Evolutionary conservation across 1,284 basidiomycete genomes (phyloP).

Genomic region (Takashimella koratensis): DNA sequence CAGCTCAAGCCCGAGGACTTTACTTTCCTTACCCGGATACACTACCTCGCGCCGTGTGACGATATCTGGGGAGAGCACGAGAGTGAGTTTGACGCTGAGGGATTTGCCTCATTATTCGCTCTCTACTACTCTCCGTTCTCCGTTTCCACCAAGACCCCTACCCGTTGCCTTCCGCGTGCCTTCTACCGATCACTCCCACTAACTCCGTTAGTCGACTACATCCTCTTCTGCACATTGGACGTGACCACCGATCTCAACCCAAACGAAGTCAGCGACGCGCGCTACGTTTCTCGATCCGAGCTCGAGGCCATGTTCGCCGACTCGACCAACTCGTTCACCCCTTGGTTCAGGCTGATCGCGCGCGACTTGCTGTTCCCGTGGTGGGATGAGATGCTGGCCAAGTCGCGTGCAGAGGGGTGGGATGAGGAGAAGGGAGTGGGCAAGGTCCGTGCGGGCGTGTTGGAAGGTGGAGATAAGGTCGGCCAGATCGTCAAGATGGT

Average conservation of each 20-base stretch:
- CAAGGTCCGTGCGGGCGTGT: conserved; percentile 31
- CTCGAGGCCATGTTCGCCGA: conserved; percentile 87
- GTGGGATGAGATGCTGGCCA: conserved; percentile 85
- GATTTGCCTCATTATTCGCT: too few species aligned
- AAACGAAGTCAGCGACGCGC: conserved; percentile 89
- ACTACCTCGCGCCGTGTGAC: conserved; percentile 91
- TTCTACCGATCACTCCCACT: neutral
- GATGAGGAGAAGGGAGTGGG: conserved; percentile 53
- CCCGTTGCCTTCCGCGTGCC: neutral
- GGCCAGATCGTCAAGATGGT: conserved; percentile 73
- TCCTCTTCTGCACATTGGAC: conserved; percentile 87
- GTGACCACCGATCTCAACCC: conserved; percentile 78
- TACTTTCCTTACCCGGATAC: conserved; percentile 93
- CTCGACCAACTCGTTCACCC: conserved; percentile 78
- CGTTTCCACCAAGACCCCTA: neutral
- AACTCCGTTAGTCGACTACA: conserved; percentile 82
- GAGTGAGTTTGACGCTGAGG: conserved; percentile 56
- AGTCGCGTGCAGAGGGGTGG: conserved; percentile 56
- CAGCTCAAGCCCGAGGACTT: conserved; percentile 76
- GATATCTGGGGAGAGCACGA: conserved; percentile 99
- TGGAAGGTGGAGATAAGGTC: conserved; percentile 48
- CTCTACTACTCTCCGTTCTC: neutral
- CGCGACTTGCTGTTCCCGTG: conserved; percentile 95
- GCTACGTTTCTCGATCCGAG: conserved; percentile 88
- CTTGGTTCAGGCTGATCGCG: conserved; percentile 99